These are phyloP conservation scores for Hypoxylon sp. DNA, from an alignment of 2,329 filamentous ascomycete genomes.

Conservation along the genomic window DNA sequence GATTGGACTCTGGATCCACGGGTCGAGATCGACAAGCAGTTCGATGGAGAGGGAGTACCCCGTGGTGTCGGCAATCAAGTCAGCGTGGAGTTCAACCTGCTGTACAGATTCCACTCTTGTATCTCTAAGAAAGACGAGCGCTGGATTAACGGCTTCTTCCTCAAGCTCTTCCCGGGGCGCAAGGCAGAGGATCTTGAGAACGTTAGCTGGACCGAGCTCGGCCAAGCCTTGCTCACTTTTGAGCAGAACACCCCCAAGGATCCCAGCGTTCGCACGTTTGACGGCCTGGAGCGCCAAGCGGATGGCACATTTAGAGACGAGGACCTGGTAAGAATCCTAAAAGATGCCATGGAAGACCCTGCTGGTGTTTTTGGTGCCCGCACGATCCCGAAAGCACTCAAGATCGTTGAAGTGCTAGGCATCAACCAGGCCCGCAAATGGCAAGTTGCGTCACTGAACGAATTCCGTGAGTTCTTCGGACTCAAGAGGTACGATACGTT, in stretches of 20 bases:
- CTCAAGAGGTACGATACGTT: conserved; percentile 71
- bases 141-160: conserved; percentile 71
- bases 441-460: conserved; percentile 74
- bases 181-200: conserved; percentile 47
- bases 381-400: conserved; percentile 71
- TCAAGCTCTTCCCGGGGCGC: conserved; percentile 59
- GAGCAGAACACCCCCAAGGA: conserved; percentile 60
- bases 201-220: conserved; percentile 46
- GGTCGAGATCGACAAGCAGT: conserved; percentile 67
- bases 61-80: conserved; percentile 76
- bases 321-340: conserved; percentile 70
- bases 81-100: conserved; percentile 77
- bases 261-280: conserved; percentile 65
- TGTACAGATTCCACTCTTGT: conserved; percentile 76
- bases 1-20: conserved; percentile 76
- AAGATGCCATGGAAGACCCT: conserved; percentile 71
- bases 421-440: conserved; percentile 74
- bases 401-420: conserved; percentile 73
- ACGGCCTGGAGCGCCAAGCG: conserved; percentile 61
- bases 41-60: conserved; percentile 62
- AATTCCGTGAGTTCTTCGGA: conserved; percentile 75
- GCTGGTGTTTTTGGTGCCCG: conserved; percentile 72
- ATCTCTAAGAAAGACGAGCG: conserved; percentile 73
- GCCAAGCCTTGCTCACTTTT: conserved; percentile 52
- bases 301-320: conserved; percentile 71